These are phyloP conservation scores for Cryptosporidium baileyi DNA, from an alignment of 169 alveolate species.

Conservation along the genomic window DNA sequence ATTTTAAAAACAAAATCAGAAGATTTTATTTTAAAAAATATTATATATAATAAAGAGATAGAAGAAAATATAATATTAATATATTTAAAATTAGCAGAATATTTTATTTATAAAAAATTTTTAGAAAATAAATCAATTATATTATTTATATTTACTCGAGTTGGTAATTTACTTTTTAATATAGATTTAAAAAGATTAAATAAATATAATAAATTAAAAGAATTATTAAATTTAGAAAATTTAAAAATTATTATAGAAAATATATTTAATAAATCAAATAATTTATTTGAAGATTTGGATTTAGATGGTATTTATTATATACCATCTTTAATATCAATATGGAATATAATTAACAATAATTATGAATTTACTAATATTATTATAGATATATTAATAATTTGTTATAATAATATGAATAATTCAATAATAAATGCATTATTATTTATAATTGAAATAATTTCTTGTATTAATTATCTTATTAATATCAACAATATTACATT, in stretches of 20 bases:
- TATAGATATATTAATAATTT: background rate
- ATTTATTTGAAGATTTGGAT: too few species aligned
- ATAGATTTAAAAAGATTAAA: background rate
- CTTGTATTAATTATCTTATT: background rate
- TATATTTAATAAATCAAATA: background rate
- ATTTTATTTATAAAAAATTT: background rate
- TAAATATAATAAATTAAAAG: background rate
- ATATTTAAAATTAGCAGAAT: background rate
- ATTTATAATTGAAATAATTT: background rate
- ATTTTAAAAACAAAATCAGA: background rate
- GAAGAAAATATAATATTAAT: background rate
- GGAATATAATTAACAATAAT: constrained; percentile 1
- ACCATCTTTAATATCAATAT: constrained; percentile 33
- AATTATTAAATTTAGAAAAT: background rate
- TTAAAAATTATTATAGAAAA: background rate
- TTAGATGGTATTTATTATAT: constrained; percentile 19
- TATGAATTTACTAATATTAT: background rate
- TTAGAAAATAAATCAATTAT: background rate
- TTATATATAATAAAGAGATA: background rate
- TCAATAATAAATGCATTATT: background rate
- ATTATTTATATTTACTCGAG: background rate
- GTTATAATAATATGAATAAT: background rate
- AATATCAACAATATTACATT: background rate
- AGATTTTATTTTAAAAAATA: background rate
- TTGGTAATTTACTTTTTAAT: background rate